Conservation (phyloP, 805 yeast genomes). For the Candida koratica region DNA sequence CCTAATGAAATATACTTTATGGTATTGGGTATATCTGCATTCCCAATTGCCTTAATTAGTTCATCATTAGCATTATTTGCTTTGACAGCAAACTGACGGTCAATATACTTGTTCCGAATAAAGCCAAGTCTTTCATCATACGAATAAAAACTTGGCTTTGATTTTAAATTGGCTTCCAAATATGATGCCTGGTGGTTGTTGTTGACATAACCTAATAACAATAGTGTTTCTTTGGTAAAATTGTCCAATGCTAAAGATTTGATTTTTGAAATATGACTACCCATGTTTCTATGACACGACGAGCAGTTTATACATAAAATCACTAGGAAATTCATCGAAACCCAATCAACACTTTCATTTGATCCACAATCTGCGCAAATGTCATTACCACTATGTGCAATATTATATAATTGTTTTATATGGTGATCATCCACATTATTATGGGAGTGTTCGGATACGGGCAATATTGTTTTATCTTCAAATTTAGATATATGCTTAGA, state of each 20-base stretch:
- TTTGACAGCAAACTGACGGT: conserved; percentile 41
- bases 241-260: conserved; percentile 75
- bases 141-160: conserved; percentile 17
- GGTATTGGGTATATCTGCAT: conserved; percentile 44
- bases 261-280: conserved; percentile 75
- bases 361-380: conserved; percentile 79
- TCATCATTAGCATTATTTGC: conserved; percentile 26
- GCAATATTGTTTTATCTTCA: not conserved
- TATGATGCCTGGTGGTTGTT: conserved; percentile 56
- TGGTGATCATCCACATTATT: conserved; percentile 21
- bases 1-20: conserved; percentile 43
- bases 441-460: conserved; percentile 20
- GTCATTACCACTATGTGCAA: conserved; percentile 50
- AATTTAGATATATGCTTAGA: not conserved
- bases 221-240: conserved; percentile 55
- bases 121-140: conserved; percentile 52
- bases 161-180: conserved; percentile 44
- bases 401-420: conserved; percentile 36
- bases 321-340: conserved; percentile 68
- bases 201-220: conserved; percentile 48
- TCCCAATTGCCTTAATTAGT: conserved; percentile 51
- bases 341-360: conserved; percentile 72
- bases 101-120: conserved; percentile 62
- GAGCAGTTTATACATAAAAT: conserved; percentile 82
- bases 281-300: conserved; percentile 82